Evolutionary conservation across 129 eudicot genomes (phyloP).

Genomic region (Scalesia atractyloides): DNA sequence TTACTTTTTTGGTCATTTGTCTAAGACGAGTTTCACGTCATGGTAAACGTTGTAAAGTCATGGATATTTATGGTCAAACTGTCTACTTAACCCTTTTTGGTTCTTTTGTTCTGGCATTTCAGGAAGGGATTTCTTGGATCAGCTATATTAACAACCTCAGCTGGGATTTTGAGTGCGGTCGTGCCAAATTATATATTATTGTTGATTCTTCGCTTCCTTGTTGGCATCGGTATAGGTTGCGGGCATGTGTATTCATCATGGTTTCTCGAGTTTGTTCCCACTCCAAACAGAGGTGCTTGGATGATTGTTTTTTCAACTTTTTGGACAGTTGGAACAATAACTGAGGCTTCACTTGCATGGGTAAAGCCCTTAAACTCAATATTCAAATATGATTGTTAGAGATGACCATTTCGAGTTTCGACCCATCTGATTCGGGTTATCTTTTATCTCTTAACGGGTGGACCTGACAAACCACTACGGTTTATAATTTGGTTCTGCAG

Average conservation of each 20-base stretch:
- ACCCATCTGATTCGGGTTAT: slow-evolving; percentile 7
- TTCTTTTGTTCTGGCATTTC: slow-evolving; percentile 24
- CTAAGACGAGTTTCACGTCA: too few species aligned
- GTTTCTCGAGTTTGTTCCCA: slow-evolving; percentile 84
- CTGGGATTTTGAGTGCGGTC: slow-evolving; percentile 64
- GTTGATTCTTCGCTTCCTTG: slow-evolving; percentile 59
- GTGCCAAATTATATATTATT: slow-evolving; percentile 58
- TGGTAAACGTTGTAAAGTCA: too few species aligned
- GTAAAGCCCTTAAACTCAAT: slow-evolving; percentile 30
- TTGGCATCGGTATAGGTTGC: slow-evolving; percentile 76
- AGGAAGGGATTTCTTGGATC: slow-evolving; percentile 79
- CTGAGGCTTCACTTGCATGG: slow-evolving; percentile 80
- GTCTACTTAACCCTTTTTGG: not conserved
- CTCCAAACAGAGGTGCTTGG: slow-evolving; percentile 70
- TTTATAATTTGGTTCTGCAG: slow-evolving; percentile 31
- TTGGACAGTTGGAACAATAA: slow-evolving; percentile 80
- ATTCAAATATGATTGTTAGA: not conserved
- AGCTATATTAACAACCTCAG: slow-evolving; percentile 49
- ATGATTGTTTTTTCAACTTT: slow-evolving; percentile 72
- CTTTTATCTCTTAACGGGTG: slow-evolving; percentile 7
- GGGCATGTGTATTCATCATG: slow-evolving; percentile 73
- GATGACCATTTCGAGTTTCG: too few species aligned
- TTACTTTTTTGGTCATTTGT: too few species aligned
- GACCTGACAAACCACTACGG: too few species aligned
- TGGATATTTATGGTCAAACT: too few species aligned